phyloP scores from a whole-genome alignment of 495 filamentous ascomycete species.

The Penicillium robsamsonii region DNA sequence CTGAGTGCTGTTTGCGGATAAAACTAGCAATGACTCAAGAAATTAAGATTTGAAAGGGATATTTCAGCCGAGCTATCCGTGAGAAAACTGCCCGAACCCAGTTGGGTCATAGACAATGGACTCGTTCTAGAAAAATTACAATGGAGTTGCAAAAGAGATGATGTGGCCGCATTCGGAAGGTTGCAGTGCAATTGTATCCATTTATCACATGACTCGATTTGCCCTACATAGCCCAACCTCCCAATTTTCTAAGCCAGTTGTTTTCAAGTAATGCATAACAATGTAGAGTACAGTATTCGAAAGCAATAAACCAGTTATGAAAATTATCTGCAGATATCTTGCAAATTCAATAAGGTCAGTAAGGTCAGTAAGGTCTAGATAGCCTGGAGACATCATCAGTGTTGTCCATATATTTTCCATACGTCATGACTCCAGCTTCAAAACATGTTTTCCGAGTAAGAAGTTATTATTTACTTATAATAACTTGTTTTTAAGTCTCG shows the following conservation, averaged over 20 bases:
- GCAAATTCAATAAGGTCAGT: constrained; percentile 1
- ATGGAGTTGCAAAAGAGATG: constrained; percentile 13
- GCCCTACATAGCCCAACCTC: constrained; percentile 18
- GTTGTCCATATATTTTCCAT: not conserved
- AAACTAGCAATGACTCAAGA: not conserved
- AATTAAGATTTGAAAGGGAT: not conserved
- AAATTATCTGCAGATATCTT: not conserved
- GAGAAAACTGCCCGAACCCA: not conserved
- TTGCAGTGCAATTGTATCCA: constrained; percentile 25
- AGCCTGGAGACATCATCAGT: constrained; percentile 8
- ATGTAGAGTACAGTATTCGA: not conserved
- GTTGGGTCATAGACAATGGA: not conserved
- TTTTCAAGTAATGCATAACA: not conserved
- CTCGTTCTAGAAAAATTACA: not conserved
- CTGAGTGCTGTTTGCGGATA: constrained; percentile 27
- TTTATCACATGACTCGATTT: constrained; percentile 17
- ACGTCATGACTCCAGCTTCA: constrained; percentile 22
- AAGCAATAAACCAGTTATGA: not conserved
- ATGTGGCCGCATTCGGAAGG: constrained; percentile 27
- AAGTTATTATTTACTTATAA: no score
- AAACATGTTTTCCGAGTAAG: not conserved
- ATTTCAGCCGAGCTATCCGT: not conserved
- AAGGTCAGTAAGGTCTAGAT: constrained; percentile 12
- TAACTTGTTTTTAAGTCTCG: no score
- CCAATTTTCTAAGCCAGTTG: not conserved